A percentile compares a stretch with the other conserved stretches of the same genome.
Evolutionary conservation across 139 green algal genomes (phyloP).

Genomic region (Coelastrella sp.): DNA sequence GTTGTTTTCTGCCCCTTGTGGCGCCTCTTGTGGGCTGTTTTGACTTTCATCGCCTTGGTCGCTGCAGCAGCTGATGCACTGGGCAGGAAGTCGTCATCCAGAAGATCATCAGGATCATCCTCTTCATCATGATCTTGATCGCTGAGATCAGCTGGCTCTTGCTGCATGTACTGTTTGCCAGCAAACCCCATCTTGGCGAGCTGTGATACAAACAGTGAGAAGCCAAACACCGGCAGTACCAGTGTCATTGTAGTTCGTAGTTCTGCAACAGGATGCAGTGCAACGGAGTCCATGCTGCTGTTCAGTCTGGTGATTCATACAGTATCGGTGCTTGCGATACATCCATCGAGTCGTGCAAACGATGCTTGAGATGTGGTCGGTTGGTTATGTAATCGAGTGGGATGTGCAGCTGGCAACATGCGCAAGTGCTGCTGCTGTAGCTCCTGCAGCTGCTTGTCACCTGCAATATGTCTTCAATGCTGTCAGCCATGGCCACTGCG

Average conservation of each 20-base stretch:
- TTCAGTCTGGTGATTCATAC: too few species aligned
- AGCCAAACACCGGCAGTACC: not conserved
- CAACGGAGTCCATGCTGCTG: too few species aligned
- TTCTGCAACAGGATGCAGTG: too few species aligned
- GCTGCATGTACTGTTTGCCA: not conserved
- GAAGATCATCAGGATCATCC: not conserved
- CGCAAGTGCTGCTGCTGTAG: too few species aligned
- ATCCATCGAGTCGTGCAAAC: too few species aligned
- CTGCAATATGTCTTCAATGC: not conserved
- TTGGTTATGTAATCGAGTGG: too few species aligned
- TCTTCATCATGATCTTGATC: not conserved
- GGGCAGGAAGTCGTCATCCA: not conserved
- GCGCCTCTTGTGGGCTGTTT: not conserved
- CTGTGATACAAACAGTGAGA: not conserved
- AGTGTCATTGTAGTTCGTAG: not conserved
- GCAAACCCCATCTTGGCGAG: slow-evolving; percentile 2
- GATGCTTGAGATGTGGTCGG: too few species aligned
- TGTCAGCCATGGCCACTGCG: not conserved
- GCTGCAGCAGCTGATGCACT: not conserved
- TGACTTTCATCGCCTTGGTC: not conserved
- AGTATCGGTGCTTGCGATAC: too few species aligned
- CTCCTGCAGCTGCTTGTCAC: too few species aligned
- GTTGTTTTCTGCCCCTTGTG: not conserved
- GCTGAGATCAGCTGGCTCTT: not conserved
- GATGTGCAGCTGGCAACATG: too few species aligned